Evolutionary conservation across 2,329 filamentous ascomycete genomes (phyloP).

Genomic region (Berkeleyomyces rouxiae): DNA sequence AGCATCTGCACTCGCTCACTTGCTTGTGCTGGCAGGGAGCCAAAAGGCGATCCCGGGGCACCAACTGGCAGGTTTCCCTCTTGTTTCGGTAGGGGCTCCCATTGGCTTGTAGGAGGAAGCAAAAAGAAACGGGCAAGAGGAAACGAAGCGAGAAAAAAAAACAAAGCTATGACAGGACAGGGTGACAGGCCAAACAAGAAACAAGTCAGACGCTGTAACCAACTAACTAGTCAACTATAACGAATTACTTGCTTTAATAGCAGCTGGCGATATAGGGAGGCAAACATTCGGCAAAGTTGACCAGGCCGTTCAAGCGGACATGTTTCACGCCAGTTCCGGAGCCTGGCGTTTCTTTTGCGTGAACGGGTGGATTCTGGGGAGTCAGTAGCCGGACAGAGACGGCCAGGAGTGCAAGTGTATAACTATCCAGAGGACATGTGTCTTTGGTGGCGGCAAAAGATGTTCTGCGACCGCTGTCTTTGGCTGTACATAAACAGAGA

Average conservation of each 20-base stretch:
- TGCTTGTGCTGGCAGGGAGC: neutral
- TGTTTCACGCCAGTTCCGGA: neutral
- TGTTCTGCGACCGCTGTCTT: neutral
- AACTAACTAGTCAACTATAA: too few relatives aligned
- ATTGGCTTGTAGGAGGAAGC: neutral
- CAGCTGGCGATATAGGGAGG: neutral
- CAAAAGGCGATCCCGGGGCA: neutral
- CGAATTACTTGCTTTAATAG: neutral
- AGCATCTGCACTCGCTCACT: too few relatives aligned
- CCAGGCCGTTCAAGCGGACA: neutral
- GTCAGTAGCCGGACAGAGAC: neutral
- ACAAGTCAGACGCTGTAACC: neutral
- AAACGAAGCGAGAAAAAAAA: neutral
- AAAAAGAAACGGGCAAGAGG: neutral
- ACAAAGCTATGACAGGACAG: neutral
- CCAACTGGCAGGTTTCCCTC: neutral
- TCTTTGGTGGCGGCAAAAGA: neutral
- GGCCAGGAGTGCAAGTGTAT: too few relatives aligned
- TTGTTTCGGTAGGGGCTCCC: neutral
- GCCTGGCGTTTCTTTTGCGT: neutral
- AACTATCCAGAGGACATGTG: too few relatives aligned
- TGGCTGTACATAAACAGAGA: neutral
- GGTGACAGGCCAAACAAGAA: neutral
- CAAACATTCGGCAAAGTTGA: neutral
- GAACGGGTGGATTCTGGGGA: neutral